These are phyloP conservation scores for Oryza meridionalis DNA, from an alignment of 176 grass and related monocot genomes.

Conservation along the genomic window DNA sequence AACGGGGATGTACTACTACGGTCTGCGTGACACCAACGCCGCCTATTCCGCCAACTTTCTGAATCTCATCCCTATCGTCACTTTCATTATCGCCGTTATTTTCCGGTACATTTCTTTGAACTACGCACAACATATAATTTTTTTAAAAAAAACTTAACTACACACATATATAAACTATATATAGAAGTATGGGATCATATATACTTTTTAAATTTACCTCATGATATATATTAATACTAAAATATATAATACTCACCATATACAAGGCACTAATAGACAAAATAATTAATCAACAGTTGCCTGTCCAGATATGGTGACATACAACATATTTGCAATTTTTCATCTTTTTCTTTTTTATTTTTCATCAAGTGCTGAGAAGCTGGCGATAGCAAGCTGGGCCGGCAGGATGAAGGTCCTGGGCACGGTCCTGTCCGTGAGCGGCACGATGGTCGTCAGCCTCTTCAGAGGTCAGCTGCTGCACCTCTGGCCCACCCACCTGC, in stretches of 20 bases:
- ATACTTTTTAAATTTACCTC: too few relatives aligned
- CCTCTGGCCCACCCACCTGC: conserved; percentile 30
- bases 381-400: conserved; percentile 16
- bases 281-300: too few relatives aligned
- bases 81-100: conserved; percentile 48
- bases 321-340: too few relatives aligned
- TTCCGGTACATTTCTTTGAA: conserved; percentile 21
- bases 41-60: conserved; percentile 41
- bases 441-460: conserved; percentile 50
- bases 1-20: conserved; percentile 54
- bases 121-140: too few relatives aligned
- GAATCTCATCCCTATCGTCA: conserved; percentile 54
- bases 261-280: too few relatives aligned
- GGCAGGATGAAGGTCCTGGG: conserved; percentile 53
- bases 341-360: too few relatives aligned
- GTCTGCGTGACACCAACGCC: conserved; percentile 40
- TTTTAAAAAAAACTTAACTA: too few relatives aligned
- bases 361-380: conserved; percentile 48
- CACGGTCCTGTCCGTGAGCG: conserved; percentile 38
- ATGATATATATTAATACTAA: too few relatives aligned
- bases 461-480: conserved; percentile 36
- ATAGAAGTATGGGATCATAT: too few relatives aligned
- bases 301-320: too few relatives aligned
- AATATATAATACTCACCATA: too few relatives aligned
- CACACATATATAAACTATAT: too few relatives aligned